Evolutionary conservation across 805 yeast genomes (phyloP).

Genomic region (Candida awuae): DNA sequence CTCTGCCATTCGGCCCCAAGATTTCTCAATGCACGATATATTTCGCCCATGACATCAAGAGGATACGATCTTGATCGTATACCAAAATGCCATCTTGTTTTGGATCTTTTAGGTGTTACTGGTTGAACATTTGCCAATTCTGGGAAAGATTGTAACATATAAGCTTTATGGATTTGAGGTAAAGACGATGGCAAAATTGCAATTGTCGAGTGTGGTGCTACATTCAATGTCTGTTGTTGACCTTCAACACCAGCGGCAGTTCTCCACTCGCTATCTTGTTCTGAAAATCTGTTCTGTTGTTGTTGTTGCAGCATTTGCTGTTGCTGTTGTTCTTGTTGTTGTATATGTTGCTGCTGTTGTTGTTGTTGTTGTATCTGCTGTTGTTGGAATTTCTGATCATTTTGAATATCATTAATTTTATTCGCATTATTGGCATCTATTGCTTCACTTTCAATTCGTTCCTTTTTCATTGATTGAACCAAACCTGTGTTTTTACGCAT

Average conservation of each 20-base stretch:
- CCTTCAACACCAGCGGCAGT: slow-evolving; percentile 25
- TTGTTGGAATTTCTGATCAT: slow-evolving; percentile 1
- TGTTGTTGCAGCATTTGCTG: background rate
- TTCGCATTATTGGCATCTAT: slow-evolving; percentile 11
- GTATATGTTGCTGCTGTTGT: slow-evolving; percentile 1
- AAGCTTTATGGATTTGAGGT: slow-evolving; percentile 91
- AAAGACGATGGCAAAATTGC: slow-evolving; percentile 90
- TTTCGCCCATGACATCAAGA: slow-evolving; percentile 97
- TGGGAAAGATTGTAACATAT: slow-evolving; percentile 50
- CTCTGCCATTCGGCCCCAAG: slow-evolving; percentile 97
- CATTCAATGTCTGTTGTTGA: slow-evolving; percentile 22
- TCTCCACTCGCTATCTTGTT: slow-evolving; percentile 22
- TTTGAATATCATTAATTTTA: slow-evolving; percentile 3
- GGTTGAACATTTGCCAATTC: slow-evolving; percentile 32
- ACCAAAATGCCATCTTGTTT: slow-evolving; percentile 98
- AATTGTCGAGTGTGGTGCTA: slow-evolving; percentile 67
- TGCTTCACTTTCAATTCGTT: slow-evolving; percentile 5
- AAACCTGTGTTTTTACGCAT: slow-evolving; percentile 71
- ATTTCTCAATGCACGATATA: slow-evolving; percentile 85
- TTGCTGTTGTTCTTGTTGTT: slow-evolving; percentile 6
- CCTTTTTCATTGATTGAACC: slow-evolving; percentile 55
- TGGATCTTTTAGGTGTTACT: slow-evolving; percentile 68
- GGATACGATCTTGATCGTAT: slow-evolving; percentile 94
- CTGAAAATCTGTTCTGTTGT: background rate
- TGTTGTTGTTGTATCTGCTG: slow-evolving; percentile 1